Evolutionary conservation across 345 rosid genomes (phyloP).

Genomic region (Salix udensis): DNA sequence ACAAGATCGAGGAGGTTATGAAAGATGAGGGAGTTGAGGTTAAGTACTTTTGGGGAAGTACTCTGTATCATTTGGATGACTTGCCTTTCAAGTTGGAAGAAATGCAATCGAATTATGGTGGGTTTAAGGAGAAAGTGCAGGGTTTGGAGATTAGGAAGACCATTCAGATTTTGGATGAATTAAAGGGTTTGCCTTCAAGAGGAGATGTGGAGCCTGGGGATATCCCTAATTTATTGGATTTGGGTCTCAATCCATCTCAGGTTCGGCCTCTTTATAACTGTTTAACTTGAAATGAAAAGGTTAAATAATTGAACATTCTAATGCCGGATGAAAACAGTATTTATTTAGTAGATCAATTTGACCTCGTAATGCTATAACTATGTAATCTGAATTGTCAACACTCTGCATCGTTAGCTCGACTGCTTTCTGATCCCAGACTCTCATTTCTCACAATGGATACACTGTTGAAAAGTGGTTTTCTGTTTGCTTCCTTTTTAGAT

Average conservation of each 20-base stretch:
- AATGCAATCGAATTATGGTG: slow-evolving; percentile 73
- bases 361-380: background rate
- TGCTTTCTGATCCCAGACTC: background rate
- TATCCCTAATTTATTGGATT: slow-evolving; percentile 77
- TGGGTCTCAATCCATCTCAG: slow-evolving; percentile 76
- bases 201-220: slow-evolving; percentile 96
- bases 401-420: background rate
- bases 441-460: background rate
- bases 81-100: slow-evolving; percentile 85
- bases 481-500: background rate
- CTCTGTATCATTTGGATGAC: slow-evolving; percentile 86
- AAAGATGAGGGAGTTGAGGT: slow-evolving; percentile 89
- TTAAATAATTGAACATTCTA: background rate
- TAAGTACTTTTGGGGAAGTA: slow-evolving; percentile 95
- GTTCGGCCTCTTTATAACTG: slow-evolving; percentile 31
- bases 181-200: slow-evolving; percentile 77
- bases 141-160: slow-evolving; percentile 83
- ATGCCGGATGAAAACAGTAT: background rate
- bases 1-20: slow-evolving; percentile 74
- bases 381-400: background rate
- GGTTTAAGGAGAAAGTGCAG: slow-evolving; percentile 72
- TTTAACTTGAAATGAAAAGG: background rate
- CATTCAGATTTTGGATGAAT: slow-evolving; percentile 69
- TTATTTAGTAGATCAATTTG: background rate
- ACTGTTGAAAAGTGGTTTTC: background rate